Base-by-base conservation (phyloP, 129 eudicot species). In the Ambrosia trifida region DNA sequence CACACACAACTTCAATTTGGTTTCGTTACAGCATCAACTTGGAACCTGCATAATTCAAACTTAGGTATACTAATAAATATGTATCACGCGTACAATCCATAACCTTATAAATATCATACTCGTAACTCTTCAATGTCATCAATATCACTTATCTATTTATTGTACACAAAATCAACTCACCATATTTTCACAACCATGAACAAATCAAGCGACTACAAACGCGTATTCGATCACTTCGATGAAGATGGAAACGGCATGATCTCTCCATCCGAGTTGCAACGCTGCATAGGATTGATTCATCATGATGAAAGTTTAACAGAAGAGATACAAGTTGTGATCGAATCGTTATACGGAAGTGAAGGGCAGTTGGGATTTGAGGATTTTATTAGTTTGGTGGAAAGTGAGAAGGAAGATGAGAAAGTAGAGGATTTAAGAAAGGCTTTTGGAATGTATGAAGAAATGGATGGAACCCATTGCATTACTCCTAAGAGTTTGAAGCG, bases 401-500 rank as follows among this genome's bases (percentile, higher is more conserved):
- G 78, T 13, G 75, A 59, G 41, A 60, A 50, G 13, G 81, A 81
- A 45, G 84, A 80, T 0, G 85, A 81, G 72, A 76, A 56, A 36
- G 24, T 49, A n/a, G 70, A 69, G 60, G 79, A 81, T 4, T 30
- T 81, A 66, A 76, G 45, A 65, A 75, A 60, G 19, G 84, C 87
- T 14, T 83, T 83, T n/a, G 41, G 64, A 41, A 70, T 83, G 84
- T 83, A 83, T 14, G 74, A 76, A 24, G 28, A 24, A 49, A 76
- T 64, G 79, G 84, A 83, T 40, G 87, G 76, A 3, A 65, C 64
- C 1, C 79, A 71, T 67, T 75, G 81, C 40, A 83, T 83, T 0
- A 83, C 84, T 28, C 84, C 87, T 1, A 67, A n/a, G 79, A 83
- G 87, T 66, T 72, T 83, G 69, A 83, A 67, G 49, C 46, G 79